Base-by-base conservation (phyloP, 129 eudicot genomes). In the Solidago caesia region DNA sequence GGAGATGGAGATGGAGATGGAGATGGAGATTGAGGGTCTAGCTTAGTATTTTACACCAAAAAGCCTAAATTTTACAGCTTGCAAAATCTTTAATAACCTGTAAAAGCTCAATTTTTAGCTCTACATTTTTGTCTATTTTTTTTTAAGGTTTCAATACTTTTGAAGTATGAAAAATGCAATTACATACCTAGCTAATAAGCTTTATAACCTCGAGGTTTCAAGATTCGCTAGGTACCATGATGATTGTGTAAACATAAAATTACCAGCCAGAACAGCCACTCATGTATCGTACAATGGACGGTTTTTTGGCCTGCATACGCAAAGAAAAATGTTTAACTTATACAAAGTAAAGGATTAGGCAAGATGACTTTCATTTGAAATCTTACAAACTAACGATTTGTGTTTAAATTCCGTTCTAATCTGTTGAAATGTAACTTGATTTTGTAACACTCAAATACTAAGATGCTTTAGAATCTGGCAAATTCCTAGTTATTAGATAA, bases 141-240 rank as follows among this genome's bases (percentile, higher is more conserved):
- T 59, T n/a, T n/a, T n/a, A 68, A 59, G 62, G 13, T 64, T 52
- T 52, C 11, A 9, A 67, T 57, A 44, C 16, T 43, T 62, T 21
- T 27, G 2, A 67, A 27, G 49, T 78, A 33, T 63, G 13, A 12
- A 52, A 7, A 10, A 60, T n/a, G 39, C n/a, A 21, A 51, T 5
- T 5, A 65, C 60, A 44, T 86, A 92, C 98, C 91, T 92, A 92
- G 71, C 98, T 92, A 70, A 92, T 88, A 72, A 92, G 98, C 81
- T 92, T 92, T 47, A 92, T 89, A 76, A 92, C 92, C 70, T 89
- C 96, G 46, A 92, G 87, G 68, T 92, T 92, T 88, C 98, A 48
- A 92, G 98, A 70, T 92, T 92, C 33, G 98, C 98, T 2, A 92
- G 86, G 88, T 86, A 90, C 98, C 96, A 92, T 70, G 98, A 89